Evolutionary conservation across 352 stramenopile genomes (phyloP).

Genomic region (Phytophthora ohioensis): DNA sequence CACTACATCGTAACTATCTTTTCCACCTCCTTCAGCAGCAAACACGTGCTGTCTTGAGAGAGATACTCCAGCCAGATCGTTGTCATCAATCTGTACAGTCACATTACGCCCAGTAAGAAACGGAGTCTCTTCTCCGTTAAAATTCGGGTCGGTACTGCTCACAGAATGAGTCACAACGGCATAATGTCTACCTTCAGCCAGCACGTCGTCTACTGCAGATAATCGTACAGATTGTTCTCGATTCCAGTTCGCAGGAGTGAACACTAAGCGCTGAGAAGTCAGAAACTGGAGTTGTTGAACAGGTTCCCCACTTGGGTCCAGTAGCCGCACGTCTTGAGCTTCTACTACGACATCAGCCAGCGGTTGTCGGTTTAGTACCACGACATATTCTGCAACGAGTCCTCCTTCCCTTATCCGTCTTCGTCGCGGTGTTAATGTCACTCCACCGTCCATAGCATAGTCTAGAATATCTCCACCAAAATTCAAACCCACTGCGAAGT

Average conservation of each 20-base stretch:
- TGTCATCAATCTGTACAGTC: constrained; percentile 76
- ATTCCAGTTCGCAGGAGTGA: constrained; percentile 75
- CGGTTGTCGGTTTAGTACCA: constrained; percentile 76
- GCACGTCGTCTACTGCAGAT: constrained; percentile 59
- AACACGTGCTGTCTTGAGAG: constrained; percentile 70
- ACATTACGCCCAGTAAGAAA: constrained; percentile 71
- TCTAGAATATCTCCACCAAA: constrained; percentile 68
- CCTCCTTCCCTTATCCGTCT: constrained; percentile 61
- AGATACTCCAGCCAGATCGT: constrained; percentile 61
- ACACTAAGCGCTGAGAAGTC: constrained; percentile 41
- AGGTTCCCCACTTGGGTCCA: constrained; percentile 28
- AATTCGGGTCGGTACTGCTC: constrained; percentile 62
- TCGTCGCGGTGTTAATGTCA: constrained; percentile 61
- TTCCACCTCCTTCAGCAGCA: constrained; percentile 59
- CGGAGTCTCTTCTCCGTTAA: constrained; percentile 56
- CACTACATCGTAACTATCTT: constrained; percentile 67
- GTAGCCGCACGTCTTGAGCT: constrained; percentile 50
- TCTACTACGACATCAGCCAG: constrained; percentile 56
- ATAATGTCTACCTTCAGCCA: constrained; percentile 74
- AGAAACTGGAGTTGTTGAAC: constrained; percentile 63
- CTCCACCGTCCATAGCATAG: constrained; percentile 74
- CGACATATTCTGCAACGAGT: constrained; percentile 59
- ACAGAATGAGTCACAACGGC: constrained; percentile 57
- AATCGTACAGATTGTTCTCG: constrained; percentile 69
- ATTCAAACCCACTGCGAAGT: constrained; percentile 67